These are phyloP conservation scores for Leishmania turanica DNA, from an alignment of 208 protist genomes.

Conservation along the genomic window DNA sequence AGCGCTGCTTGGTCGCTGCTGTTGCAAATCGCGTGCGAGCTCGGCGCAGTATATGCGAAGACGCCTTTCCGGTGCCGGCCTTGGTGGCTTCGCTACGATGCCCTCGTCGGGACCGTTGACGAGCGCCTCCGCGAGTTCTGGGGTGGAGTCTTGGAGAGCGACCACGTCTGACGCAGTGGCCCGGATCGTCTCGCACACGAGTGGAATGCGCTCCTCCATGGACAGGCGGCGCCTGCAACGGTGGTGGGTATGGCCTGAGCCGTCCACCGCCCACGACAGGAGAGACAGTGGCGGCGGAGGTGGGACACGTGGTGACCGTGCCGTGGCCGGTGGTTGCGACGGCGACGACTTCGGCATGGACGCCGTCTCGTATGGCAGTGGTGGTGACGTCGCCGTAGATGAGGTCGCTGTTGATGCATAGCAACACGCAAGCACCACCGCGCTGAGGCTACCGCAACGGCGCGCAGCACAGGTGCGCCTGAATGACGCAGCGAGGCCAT, in stretches of 20 bases:
- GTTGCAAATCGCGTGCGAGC: slow-evolving; percentile 12
- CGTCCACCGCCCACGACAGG: slow-evolving; percentile 82
- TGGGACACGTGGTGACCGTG: background rate
- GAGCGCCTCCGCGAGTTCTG: slow-evolving; percentile 52
- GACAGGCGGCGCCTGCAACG: slow-evolving; percentile 58
- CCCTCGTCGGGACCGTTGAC: background rate
- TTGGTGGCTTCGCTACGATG: slow-evolving; percentile 9
- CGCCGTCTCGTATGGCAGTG: background rate
- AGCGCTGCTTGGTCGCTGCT: background rate
- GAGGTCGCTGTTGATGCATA: background rate
- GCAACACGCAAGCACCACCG: background rate
- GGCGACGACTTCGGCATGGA: background rate
- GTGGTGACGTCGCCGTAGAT: background rate
- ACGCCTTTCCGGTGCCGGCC: background rate
- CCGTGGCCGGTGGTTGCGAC: background rate
- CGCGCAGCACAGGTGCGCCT: background rate
- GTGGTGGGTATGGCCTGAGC: slow-evolving; percentile 43
- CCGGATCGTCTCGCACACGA: slow-evolving; percentile 51
- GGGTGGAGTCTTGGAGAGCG: slow-evolving; percentile 77
- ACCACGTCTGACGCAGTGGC: slow-evolving; percentile 64
- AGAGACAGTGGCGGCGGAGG: slow-evolving; percentile 60
- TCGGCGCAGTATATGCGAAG: slow-evolving; percentile 9
- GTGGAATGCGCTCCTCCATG: slow-evolving; percentile 49
- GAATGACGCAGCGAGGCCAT: background rate
- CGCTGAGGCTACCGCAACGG: background rate